A percentile compares a stretch with the other conserved stretches of the same genome.
These are phyloP conservation scores for Petunia secreta DNA, from an alignment of 257 asterid species.

Conservation along the genomic window DNA sequence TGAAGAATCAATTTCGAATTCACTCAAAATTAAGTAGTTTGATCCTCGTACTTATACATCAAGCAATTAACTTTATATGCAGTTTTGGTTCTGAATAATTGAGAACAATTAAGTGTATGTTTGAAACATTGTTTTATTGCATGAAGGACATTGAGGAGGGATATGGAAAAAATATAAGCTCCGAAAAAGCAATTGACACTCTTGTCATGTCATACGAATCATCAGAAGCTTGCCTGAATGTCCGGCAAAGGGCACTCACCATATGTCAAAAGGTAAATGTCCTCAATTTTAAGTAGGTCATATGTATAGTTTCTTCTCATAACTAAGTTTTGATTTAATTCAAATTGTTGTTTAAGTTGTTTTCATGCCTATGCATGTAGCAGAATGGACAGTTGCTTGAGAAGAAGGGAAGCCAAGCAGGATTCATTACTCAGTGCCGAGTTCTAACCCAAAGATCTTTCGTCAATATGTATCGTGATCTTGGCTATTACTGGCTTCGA, in stretches of 20 bases:
- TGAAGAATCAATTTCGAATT: too few relatives aligned
- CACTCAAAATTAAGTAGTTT: too few relatives aligned
- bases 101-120: background rate
- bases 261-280: conserved; percentile 42
- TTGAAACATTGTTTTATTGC: background rate
- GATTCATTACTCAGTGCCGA: conserved; percentile 52
- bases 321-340: too few relatives aligned
- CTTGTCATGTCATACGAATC: conserved; percentile 50
- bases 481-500: conserved; percentile 75
- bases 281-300: background rate
- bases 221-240: conserved; percentile 44
- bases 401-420: conserved; percentile 50
- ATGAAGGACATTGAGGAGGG: conserved; percentile 62
- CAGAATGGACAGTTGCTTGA: conserved; percentile 44
- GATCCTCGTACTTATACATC: too few relatives aligned
- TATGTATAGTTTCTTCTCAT: background rate
- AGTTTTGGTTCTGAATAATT: background rate
- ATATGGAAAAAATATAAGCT: conserved; percentile 35
- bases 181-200: conserved; percentile 47
- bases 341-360: background rate
- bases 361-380: background rate
- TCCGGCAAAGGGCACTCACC: conserved; percentile 32
- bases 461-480: conserved; percentile 62
- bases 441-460: conserved; percentile 59
- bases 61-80: background rate